These are phyloP conservation scores for Selaginella moellendorffii DNA, from an alignment of 75 land plant genomes.

Conservation along the genomic window DNA sequence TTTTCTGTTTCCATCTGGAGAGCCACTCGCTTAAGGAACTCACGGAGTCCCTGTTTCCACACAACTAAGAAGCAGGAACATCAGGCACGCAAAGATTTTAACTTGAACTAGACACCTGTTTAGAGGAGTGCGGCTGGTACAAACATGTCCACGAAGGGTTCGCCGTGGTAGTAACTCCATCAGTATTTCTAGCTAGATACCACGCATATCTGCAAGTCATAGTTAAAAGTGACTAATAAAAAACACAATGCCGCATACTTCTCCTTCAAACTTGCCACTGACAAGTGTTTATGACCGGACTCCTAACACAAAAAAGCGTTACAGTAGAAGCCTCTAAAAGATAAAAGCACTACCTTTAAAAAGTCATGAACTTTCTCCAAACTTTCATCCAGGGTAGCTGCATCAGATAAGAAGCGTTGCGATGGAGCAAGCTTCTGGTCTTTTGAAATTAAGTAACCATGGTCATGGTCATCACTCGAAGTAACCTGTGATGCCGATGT, in stretches of 20 bases:
- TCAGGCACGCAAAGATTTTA: background rate
- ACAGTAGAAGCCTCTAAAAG: slow-evolving; percentile 72
- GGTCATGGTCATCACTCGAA: background rate
- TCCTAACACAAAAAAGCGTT: slow-evolving; percentile 12
- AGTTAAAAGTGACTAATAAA: background rate
- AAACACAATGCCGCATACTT: background rate
- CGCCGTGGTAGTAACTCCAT: slow-evolving; percentile 22
- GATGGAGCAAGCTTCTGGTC: too few relatives aligned
- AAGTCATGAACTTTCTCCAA: too few relatives aligned
- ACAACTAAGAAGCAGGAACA: slow-evolving; percentile 38
- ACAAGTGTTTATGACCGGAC: background rate
- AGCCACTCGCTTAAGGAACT: slow-evolving; percentile 59
- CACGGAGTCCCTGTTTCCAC: slow-evolving; percentile 66
- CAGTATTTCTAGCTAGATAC: background rate
- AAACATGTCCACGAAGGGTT: slow-evolving; percentile 56
- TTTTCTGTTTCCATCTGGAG: slow-evolving; percentile 40
- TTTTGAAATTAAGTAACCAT: too few relatives aligned
- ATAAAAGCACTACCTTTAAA: background rate
- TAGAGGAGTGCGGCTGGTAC: slow-evolving; percentile 64
- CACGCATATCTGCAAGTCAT: background rate
- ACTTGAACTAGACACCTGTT: slow-evolving; percentile 13
- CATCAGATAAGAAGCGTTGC: too few relatives aligned
- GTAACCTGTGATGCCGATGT: background rate
- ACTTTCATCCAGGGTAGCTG: too few relatives aligned
- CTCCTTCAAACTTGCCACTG: background rate